Evolutionary conservation across 805 yeast genomes (phyloP), one percentile per base, ranked within the genome.

Genomic region (Starmerella cellae): DNA sequence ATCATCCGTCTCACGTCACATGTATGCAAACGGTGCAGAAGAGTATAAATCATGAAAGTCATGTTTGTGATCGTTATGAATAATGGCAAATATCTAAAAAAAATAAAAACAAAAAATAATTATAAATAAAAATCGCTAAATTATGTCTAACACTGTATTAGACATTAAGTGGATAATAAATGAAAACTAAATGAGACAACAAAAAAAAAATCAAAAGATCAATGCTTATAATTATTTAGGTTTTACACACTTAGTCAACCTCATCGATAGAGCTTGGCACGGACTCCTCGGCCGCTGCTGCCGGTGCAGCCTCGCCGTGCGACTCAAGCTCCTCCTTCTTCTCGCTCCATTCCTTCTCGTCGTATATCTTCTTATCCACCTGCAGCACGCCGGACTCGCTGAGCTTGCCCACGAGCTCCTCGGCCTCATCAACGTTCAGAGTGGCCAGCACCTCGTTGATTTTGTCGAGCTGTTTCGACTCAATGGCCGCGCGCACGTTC

Each of bases 381-480:
- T 88, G 84, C 55, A 88, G 77, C 26, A 84, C 85, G 10, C 82
- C 85, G 55, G 85, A 79, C 54, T 78, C 75, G 52, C 83, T 79
- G 55, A 88, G 77, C 39, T 74, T 59, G 47, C 77, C 87, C 51
- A 88, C 70, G 6, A 82, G 68, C 8, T 63, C 59, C 58, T 88
- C 97, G 5, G 95, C 95, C 31, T 82, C 87, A 10, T 70, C 80
- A 3, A 87, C 66, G 19, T 75, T 67, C 70, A 82, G 70, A 6
- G 67, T 65, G 2, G 79, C 88, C 59, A 88, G 82, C 2, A 82
- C 88, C 51, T 74, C 70, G 64, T 88, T 88, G 43, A 88, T 84
- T 47, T 73, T 78, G 50, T 82, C 95, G 42, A 88, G 67, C 6
- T 73, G 68, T 30, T 71, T 72, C 0, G 91, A 72, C 55, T 69